These are phyloP conservation scores for Colletotrichum sp. DNA, from an alignment of 2,329 filamentous ascomycete genomes.

Conservation along the genomic window DNA sequence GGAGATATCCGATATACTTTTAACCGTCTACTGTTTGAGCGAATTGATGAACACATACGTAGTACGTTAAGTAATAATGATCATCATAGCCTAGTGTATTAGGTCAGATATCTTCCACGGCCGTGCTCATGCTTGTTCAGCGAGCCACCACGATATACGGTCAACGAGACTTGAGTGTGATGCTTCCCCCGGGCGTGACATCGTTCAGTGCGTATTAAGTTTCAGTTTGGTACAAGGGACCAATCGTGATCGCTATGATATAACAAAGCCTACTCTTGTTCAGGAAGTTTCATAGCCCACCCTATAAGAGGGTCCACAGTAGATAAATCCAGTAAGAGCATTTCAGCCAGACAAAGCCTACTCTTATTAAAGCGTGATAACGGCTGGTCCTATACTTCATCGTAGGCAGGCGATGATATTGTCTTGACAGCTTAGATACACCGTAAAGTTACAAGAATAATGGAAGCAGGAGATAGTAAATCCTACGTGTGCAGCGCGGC, in stretches of 20 bases:
- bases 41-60: not conserved
- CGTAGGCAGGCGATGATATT: not conserved
- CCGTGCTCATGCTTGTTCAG: not conserved
- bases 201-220: not conserved
- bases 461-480: not conserved
- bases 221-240: not conserved
- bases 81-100: not conserved
- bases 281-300: no score
- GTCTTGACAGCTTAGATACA: not conserved
- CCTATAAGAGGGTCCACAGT: no score
- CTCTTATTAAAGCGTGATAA: not conserved
- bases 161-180: fast-evolving
- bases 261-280: no score
- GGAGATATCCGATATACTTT: fast-evolving
- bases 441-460: not conserved
- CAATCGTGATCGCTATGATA: not conserved
- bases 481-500: not conserved
- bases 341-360: no score
- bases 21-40: not conserved
- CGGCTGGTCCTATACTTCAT: not conserved
- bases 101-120: not conserved
- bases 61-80: no score
- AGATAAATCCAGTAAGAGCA: no score
- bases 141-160: not conserved
- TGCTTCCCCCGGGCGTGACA: fast-evolving